Conservation (phyloP, 306 rosid genomes). For the Arachis stenosperma region DNA sequence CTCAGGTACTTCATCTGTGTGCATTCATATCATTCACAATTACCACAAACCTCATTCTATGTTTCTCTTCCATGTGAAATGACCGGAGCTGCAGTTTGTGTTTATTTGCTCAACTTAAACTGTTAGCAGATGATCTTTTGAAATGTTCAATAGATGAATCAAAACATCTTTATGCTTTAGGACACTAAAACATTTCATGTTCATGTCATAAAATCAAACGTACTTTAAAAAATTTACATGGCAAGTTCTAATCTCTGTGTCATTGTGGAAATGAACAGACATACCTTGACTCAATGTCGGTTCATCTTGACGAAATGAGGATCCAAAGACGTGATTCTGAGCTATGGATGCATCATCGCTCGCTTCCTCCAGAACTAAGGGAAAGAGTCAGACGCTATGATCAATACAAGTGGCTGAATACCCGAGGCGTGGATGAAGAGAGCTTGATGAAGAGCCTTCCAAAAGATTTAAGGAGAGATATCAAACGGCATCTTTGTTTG, state of each 20-base stretch:
- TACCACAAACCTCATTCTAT: too few relatives aligned
- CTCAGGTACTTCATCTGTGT: too few relatives aligned
- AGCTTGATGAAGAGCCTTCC: constrained; percentile 54
- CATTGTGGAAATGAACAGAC: constrained; percentile 43
- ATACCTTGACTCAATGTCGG: constrained; percentile 57
- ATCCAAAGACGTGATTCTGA: constrained; percentile 58
- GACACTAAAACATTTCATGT: not conserved
- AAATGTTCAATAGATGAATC: not conserved
- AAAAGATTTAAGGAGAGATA: constrained; percentile 60
- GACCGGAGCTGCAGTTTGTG: not conserved
- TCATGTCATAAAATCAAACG: not conserved
- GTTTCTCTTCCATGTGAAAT: not conserved
- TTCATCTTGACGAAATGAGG: constrained; percentile 65
- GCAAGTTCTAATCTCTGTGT: constrained; percentile 7
- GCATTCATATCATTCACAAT: too few relatives aligned
- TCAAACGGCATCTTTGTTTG: constrained; percentile 61
- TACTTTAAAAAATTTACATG: constrained; percentile 15
- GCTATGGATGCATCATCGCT: constrained; percentile 66
- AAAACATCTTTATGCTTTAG: constrained; percentile 6
- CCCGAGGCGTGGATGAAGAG: constrained; percentile 62
- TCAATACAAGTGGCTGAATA: constrained; percentile 62
- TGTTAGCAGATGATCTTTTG: too few relatives aligned
- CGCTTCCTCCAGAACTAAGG: constrained; percentile 57
- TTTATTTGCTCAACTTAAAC: too few relatives aligned
- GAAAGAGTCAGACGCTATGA: constrained; percentile 56